phyloP scores from a whole-genome alignment of 2,329 filamentous ascomycete genomes.

The Coniochaeta prunicola region DNA sequence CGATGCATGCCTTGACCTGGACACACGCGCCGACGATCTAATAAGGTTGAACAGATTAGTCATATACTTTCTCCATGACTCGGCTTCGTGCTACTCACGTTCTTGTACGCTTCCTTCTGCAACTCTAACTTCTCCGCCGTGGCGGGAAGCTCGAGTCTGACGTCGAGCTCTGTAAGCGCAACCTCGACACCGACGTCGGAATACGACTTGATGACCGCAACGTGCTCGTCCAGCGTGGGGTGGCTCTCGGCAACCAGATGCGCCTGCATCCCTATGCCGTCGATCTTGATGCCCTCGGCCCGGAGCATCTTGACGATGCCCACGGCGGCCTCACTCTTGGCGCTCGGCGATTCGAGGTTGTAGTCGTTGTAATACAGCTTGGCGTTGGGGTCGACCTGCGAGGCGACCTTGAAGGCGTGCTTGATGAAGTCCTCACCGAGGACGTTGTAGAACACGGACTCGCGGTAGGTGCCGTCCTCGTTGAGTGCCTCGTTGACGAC shows the following conservation, averaged over 20 bases:
- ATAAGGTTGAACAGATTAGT: neutral
- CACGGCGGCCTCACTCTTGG: conserved; percentile 35
- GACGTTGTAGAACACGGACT: conserved; percentile 40
- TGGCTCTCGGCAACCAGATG: conserved; percentile 48
- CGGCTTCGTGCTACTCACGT: conserved; percentile 4
- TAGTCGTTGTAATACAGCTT: conserved; percentile 58
- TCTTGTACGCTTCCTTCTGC: conserved; percentile 38
- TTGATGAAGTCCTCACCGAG: conserved; percentile 46
- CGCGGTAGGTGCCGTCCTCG: conserved; percentile 42
- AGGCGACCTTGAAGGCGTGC: conserved; percentile 42
- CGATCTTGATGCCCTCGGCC: conserved; percentile 42
- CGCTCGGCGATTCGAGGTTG: conserved; percentile 42
- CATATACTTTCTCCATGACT: neutral
- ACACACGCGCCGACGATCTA: conserved; percentile 21
- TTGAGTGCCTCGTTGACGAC: conserved; percentile 52
- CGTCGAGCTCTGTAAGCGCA: conserved; percentile 54
- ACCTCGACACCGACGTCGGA: conserved; percentile 43
- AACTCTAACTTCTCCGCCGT: conserved; percentile 30
- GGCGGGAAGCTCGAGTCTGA: conserved; percentile 34
- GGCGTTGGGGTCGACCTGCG: conserved; percentile 37
- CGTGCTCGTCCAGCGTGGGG: conserved; percentile 34
- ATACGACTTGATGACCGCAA: conserved; percentile 39
- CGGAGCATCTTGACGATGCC: conserved; percentile 36
- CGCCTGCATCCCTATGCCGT: conserved; percentile 54
- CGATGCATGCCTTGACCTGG: conserved; percentile 25